Conservation (phyloP, 768 basidiomycete species). For the Cyclocybe aegerita region DNA sequence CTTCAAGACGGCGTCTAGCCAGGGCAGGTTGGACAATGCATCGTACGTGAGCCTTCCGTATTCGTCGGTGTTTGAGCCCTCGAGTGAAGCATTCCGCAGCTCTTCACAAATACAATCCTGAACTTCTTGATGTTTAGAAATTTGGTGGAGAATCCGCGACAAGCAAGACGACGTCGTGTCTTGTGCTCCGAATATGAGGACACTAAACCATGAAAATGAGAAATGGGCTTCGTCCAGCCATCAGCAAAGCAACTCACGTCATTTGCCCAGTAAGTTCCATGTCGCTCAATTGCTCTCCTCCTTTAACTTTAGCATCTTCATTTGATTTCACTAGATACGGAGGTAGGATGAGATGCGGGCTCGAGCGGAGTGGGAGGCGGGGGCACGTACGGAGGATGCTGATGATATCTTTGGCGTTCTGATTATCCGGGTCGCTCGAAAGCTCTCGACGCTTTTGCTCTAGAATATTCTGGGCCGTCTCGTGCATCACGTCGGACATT, state of each 20-base stretch:
- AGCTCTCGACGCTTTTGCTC: conserved; percentile 32
- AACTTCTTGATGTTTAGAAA: conserved; percentile 35
- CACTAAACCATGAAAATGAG: conserved; percentile 23
- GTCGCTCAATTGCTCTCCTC: conserved; percentile 37
- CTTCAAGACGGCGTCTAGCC: conserved; percentile 45
- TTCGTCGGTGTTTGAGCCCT: conserved; percentile 14
- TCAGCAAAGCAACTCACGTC: conserved; percentile 32
- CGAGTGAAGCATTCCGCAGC: conserved; percentile 23
- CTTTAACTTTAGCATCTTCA: conserved; percentile 24
- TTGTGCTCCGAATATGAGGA: conserved; percentile 49
- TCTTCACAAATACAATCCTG: conserved; percentile 39
- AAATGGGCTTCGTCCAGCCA: background rate
- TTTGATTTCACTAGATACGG: conserved; percentile 28
- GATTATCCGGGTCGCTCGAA: conserved; percentile 19
- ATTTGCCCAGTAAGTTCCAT: conserved; percentile 47
- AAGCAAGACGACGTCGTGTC: conserved; percentile 49
- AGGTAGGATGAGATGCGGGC: background rate
- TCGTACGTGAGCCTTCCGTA: conserved; percentile 31
- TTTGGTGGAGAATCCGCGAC: conserved; percentile 38
- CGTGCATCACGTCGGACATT: conserved; percentile 50
- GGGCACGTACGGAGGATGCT: conserved; percentile 42
- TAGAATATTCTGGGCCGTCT: conserved; percentile 39
- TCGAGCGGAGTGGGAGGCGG: background rate
- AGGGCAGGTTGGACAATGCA: conserved; percentile 33
- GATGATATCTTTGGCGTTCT: conserved; percentile 46